These are phyloP conservation scores for Blastobotrys peoriensis DNA, from an alignment of 805 yeast species.

Conservation along the genomic window DNA sequence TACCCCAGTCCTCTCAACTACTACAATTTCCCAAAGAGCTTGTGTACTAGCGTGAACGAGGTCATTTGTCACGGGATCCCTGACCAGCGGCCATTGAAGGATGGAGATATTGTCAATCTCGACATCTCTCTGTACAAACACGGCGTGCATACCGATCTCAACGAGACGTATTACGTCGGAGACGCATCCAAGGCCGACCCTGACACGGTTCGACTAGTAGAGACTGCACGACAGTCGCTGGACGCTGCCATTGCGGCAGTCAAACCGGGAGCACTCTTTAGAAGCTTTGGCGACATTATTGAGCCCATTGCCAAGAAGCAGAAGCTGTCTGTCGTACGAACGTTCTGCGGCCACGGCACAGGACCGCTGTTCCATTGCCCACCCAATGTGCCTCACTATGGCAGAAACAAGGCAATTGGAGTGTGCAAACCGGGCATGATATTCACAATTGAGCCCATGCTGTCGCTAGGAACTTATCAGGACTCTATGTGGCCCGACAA, in stretches of 20 bases:
- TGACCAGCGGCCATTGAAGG: slow-evolving; percentile 76
- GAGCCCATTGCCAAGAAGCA: slow-evolving; percentile 78
- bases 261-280: slow-evolving; percentile 87
- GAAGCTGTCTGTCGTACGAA: slow-evolving; percentile 78
- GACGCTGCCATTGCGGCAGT: slow-evolving; percentile 77
- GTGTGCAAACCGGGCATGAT: slow-evolving; percentile 93
- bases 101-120: slow-evolving; percentile 90
- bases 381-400: slow-evolving; percentile 92
- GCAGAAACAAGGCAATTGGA: slow-evolving; percentile 87
- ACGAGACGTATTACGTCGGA: slow-evolving; percentile 96
- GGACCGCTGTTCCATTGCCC: slow-evolving; percentile 82
- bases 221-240: slow-evolving; percentile 81
- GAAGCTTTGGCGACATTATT: slow-evolving; percentile 80
- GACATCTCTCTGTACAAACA: slow-evolving; percentile 81
- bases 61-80: slow-evolving; percentile 97
- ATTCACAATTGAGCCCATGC: slow-evolving; percentile 97
- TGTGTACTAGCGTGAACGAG: slow-evolving; percentile 93
- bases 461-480: slow-evolving; percentile 72
- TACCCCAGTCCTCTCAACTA: slow-evolving; percentile 96
- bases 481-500: slow-evolving; percentile 94
- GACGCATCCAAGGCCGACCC: slow-evolving; percentile 74
- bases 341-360: slow-evolving; percentile 93
- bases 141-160: slow-evolving; percentile 91
- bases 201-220: slow-evolving; percentile 83
- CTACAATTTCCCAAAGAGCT: slow-evolving; percentile 85